phyloP scores from a whole-genome alignment of 495 filamentous ascomycete species.

The Penicillium maclennaniae region DNA sequence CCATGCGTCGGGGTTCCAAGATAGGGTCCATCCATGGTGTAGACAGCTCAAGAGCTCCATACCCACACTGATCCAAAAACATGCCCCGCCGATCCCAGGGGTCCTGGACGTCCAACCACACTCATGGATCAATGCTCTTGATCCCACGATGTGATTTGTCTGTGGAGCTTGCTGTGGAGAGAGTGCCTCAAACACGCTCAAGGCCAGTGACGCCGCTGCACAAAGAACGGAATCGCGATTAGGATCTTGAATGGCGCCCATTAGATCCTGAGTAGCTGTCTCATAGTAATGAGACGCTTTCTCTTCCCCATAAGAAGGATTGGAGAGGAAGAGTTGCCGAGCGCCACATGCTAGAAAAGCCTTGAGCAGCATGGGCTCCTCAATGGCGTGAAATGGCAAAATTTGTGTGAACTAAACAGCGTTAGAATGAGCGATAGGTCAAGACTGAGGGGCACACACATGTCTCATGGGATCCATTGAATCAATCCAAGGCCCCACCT shows the following conservation, averaged over 20 bases:
- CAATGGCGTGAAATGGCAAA: conserved; percentile 75
- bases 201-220: conserved; percentile 80
- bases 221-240: conserved; percentile 81
- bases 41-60: conserved; percentile 88
- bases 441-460: conserved; percentile 38
- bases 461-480: conserved; percentile 83
- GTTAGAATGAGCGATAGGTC: conserved; percentile 7
- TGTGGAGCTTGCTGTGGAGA: conserved; percentile 66
- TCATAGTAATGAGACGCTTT: conserved; percentile 81
- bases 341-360: conserved; percentile 88
- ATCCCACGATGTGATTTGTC: conserved; percentile 84
- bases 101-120: conserved; percentile 84
- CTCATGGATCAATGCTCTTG: conserved; percentile 84
- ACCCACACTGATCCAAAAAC: conserved; percentile 91
- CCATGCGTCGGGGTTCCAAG: conserved; percentile 93
- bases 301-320: conserved; percentile 67
- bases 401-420: conserved; percentile 65
- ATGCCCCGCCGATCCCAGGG: conserved; percentile 76
- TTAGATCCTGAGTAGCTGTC: conserved; percentile 68
- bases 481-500: conserved; percentile 94
- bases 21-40: conserved; percentile 79
- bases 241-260: conserved; percentile 71
- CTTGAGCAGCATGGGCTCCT: conserved; percentile 87
- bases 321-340: conserved; percentile 69
- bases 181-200: conserved; percentile 94